Evolutionary conservation across 305 asterid species (phyloP).

Genomic region (Withania somnifera): DNA sequence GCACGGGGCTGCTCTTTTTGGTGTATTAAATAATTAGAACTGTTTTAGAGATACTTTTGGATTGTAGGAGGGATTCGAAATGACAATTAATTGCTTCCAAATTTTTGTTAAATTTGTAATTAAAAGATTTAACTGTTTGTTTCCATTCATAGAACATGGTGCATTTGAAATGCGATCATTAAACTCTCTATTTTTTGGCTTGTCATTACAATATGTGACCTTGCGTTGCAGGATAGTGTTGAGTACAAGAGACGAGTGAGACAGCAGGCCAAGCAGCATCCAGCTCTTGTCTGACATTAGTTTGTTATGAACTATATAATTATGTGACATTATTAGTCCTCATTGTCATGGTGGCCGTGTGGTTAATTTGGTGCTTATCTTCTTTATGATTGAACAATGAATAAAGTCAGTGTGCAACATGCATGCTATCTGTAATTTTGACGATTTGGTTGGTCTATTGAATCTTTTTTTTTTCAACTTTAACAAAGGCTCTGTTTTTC

Average conservation of each 20-base stretch:
- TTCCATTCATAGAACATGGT: neutral
- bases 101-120: neutral
- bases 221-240: slow-evolving; percentile 19
- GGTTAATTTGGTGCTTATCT: neutral
- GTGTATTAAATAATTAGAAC: neutral
- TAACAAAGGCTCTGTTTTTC: neutral
- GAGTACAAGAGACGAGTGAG: slow-evolving; percentile 31
- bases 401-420: neutral
- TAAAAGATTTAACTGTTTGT: neutral
- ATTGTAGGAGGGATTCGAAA: neutral
- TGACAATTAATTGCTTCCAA: neutral
- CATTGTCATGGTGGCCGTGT: neutral
- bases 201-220: neutral
- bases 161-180: neutral
- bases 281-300: slow-evolving; percentile 11
- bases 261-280: slow-evolving; percentile 32
- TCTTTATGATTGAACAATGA: neutral
- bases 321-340: neutral
- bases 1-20: too few species aligned
- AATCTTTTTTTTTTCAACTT: neutral
- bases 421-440: neutral
- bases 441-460: neutral
- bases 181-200: neutral
- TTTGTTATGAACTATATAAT: neutral
- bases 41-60: neutral